A percentile compares a stretch with the other conserved stretches of the same genome.
phyloP scores from a whole-genome alignment of 805 yeast species.

The Allodekkera sacchari region DNA sequence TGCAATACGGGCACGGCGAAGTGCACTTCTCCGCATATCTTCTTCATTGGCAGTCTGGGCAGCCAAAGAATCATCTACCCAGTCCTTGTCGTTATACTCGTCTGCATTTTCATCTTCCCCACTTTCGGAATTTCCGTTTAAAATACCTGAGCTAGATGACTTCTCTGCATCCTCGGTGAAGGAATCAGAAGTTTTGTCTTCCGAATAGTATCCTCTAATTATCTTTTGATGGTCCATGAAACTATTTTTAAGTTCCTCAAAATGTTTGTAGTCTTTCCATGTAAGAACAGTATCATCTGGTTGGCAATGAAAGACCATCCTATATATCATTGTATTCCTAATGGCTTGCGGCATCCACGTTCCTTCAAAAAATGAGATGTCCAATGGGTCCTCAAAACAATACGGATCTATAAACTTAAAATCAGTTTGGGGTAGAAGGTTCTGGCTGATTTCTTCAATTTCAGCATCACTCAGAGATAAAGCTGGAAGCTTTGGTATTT shows the following conservation, averaged over 20 bases:
- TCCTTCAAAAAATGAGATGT: constrained; percentile 75
- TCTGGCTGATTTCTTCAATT: constrained; percentile 30
- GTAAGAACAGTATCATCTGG: constrained; percentile 88
- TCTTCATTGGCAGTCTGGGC: background rate
- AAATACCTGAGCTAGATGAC: background rate
- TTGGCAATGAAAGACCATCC: constrained; percentile 85
- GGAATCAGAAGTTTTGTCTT: background rate
- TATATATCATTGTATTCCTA: constrained; percentile 71
- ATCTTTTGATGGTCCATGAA: constrained; percentile 30
- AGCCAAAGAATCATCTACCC: constrained; percentile 2
- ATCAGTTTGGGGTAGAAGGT: constrained; percentile 26
- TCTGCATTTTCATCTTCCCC: background rate
- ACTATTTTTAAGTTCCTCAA: constrained; percentile 49
- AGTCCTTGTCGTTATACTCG: constrained; percentile 1
- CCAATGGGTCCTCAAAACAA: constrained; percentile 79
- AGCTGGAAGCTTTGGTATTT: constrained; percentile 12
- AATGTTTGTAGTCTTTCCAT: constrained; percentile 84
- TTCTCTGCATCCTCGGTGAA: background rate
- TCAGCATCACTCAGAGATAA: constrained; percentile 36
- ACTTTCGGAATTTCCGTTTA: background rate
- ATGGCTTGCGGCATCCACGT: constrained; percentile 78
- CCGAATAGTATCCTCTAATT: constrained; percentile 5
- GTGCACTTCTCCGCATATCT: constrained; percentile 10
- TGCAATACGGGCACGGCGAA: constrained; percentile 20
- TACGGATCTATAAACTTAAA: constrained; percentile 72